phyloP scores from a whole-genome alignment of 495 filamentous ascomycete species.

The Clavariopsis aquatica region DNA sequence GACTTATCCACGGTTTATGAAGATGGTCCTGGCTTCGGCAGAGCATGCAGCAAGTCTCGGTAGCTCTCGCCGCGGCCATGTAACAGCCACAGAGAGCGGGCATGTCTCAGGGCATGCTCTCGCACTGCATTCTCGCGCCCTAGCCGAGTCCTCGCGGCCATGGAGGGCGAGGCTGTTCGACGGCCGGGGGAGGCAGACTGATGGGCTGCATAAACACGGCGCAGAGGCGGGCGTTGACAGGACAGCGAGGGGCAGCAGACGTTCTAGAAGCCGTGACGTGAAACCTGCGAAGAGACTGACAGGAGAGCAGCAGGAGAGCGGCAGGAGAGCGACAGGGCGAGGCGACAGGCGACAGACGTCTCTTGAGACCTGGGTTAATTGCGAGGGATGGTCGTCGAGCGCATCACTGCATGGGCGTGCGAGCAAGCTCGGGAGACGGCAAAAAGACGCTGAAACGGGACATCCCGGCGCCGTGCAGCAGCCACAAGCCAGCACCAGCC shows the following conservation, averaged over 20 bases:
- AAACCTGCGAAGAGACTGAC: conserved; percentile 14
- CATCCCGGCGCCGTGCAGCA: too few species aligned
- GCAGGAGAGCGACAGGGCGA: neutral
- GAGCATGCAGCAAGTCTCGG: neutral
- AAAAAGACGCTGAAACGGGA: conserved; percentile 3
- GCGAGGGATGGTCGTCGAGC: conserved; percentile 5
- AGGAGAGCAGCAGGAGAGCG: conserved; percentile 6
- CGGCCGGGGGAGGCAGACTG: neutral
- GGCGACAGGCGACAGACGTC: conserved; percentile 1
- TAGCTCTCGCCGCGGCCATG: conserved; percentile 1
- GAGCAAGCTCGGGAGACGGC: neutral
- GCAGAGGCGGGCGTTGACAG: conserved; percentile 14
- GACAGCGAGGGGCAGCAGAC: neutral
- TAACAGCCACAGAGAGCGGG: conserved; percentile 3
- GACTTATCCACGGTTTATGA: neutral
- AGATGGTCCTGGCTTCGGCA: neutral
- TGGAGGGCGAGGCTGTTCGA: neutral
- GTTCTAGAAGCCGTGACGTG: conserved; percentile 24
- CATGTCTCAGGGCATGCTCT: conserved; percentile 9
- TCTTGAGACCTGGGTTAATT: conserved; percentile 12
- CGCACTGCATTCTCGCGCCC: neutral
- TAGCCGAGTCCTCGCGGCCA: neutral
- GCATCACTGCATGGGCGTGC: neutral
- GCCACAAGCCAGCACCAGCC: too few species aligned
- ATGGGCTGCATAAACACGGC: conserved; percentile 22